Evolutionary conservation across 106 monocot genomes (phyloP), one percentile per base, ranked within the genome.

Genomic region (Dioscorea dumetorum): DNA sequence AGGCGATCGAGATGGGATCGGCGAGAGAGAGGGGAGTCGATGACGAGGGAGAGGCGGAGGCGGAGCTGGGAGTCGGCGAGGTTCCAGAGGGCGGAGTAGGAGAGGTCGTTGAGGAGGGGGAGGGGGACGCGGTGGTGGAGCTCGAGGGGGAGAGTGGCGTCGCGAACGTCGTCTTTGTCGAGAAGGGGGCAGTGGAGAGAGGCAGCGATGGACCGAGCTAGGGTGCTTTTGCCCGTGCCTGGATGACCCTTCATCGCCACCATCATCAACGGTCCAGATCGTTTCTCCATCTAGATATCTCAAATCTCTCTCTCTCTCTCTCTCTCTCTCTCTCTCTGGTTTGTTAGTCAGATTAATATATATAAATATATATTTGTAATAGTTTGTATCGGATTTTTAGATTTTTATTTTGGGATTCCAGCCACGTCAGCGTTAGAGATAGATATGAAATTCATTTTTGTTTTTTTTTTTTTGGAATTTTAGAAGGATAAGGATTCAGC

Each of bases 201-300:
- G 33, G 84, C 32, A 24, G 92, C 63, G 76, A 90, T 22, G 69
- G 84, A 75, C 12, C 81, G 73, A 12, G 92, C 89, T 19, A 92
- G 76, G 10, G 97, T 99, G 73, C 73, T 76, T 71, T 99, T 99
- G 74, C 97, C 97, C 18, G 84, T 90, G 23, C 92, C 97, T 0
- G 92, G 97, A 60, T 99, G 97, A 24, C 97, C 97, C 58, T 99
- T 99, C 97, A 99, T 92, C 20, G 92, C 97, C 53, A 99, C 75
- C 48, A 87, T 74, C 53, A 85, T 74, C 58, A 85, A 12, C 35
- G 86, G 81, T 49, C 24, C 51, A 5, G 41, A 41, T 41, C 41
- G 1, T 10, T 41, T 5, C 41, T 41, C 41, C 41, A 41, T 41
- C n/a, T n/a, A n/a, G n/a, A n/a, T n/a, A n/a, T n/a, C n/a, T n/a